Base-by-base conservation (phyloP, 2,329 filamentous ascomycete species). In the Chrysoporthe austroafricana region DNA sequence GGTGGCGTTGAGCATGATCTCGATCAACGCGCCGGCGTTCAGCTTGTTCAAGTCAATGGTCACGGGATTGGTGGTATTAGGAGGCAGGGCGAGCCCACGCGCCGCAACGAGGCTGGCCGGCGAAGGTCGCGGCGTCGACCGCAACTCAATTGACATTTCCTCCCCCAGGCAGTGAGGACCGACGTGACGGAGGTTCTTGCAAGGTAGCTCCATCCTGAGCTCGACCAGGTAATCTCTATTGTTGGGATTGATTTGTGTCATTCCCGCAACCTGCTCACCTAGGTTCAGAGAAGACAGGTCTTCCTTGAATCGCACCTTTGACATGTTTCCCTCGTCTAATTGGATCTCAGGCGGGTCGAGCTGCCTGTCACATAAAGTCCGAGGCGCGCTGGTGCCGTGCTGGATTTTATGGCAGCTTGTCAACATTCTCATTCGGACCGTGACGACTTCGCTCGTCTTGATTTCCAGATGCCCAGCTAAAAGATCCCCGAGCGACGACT, bases 1-100 rank as follows among this genome's bases (percentile, higher is more conserved):
- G 62, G 54, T 59, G 42, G 54, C 62, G 8, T n/a, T 14, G 16
- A 64, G 62, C 62, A 64, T 64, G 39, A 58, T n/a, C 0, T 64
- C 14, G 52, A 59, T 11, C 26, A 64, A 43, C 13, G 21, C 52
- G 18, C 14, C 18, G 32, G 34, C 26, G 18, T 64, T 18, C 52
- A 64, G 26, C n/a, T 39, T 64, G 9, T 39, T 32, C 42, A 64
- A n/a, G 42, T 64, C 52, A 32, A 64, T 64, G 14, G 8, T 26
- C 9, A 64, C 32, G 14, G 50, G 50, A 4, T 13, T 57, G 26
- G 39, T 56, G 39, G 21, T n/a, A 16, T 34, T 46, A 39, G 39
- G 62, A 6, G 2, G 6, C 8, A 18, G 21, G 42, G 43, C 21
- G 59, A 34, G 54, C 21, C 7, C 26, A 18, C 26, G 54, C 14